Evolutionary conservation across 768 basidiomycete species (phyloP).

Genomic region (Suillus bovinus): DNA sequence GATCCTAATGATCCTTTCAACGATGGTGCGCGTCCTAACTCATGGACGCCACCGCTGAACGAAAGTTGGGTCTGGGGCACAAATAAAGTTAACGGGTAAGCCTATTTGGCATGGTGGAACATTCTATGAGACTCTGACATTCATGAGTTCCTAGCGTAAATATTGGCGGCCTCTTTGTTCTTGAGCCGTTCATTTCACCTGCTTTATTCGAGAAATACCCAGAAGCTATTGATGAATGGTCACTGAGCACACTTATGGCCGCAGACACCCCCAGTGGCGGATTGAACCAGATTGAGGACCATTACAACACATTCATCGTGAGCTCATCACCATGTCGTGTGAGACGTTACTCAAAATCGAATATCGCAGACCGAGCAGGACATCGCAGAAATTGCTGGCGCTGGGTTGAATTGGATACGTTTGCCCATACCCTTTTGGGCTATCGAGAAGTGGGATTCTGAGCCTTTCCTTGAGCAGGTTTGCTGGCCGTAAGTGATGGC

Average conservation of each 20-base stretch:
- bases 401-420: conserved; percentile 83
- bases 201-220: conserved; percentile 62
- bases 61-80: conserved; percentile 69
- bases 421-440: conserved; percentile 87
- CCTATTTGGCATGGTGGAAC: conserved; percentile 11
- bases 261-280: conserved; percentile 62
- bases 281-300: conserved; percentile 63
- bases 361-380: conserved; percentile 76
- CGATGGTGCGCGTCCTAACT: conserved; percentile 71
- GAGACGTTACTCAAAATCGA: neutral
- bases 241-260: conserved; percentile 64
- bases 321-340: conserved; percentile 27
- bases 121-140: conserved; percentile 14
- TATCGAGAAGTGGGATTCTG: conserved; percentile 70
- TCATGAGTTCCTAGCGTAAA: conserved; percentile 47
- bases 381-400: conserved; percentile 85
- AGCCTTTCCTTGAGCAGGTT: conserved; percentile 74
- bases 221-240: conserved; percentile 63
- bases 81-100: conserved; percentile 63
- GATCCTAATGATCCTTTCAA: conserved; percentile 76
- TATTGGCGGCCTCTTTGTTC: conserved; percentile 72
- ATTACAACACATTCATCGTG: conserved; percentile 85
- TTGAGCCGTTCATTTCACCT: conserved; percentile 79
- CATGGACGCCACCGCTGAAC: conserved; percentile 80
- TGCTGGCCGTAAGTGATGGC: conserved; percentile 65